phyloP scores from a whole-genome alignment of 192 early-diverging fungal genomes.

The Geranomyces michiganensis region DNA sequence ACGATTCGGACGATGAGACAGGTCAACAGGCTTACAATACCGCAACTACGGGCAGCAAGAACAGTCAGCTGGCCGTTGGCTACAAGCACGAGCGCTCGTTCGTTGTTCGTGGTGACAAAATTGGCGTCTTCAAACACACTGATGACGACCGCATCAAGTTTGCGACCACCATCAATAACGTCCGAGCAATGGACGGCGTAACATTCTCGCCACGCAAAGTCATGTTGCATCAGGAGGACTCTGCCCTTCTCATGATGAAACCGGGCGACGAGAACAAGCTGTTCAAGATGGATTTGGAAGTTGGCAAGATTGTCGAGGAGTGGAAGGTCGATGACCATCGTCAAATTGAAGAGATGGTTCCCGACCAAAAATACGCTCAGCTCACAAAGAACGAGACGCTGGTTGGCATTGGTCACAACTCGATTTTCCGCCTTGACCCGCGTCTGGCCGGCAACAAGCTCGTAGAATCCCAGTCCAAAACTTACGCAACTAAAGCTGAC shows the following conservation, averaged over 20 bases:
- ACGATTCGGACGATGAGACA: slow-evolving; percentile 48
- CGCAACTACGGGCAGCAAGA: slow-evolving; percentile 46
- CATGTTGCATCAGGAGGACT: slow-evolving; percentile 88
- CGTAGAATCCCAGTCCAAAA: slow-evolving; percentile 69
- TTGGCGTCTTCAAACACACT: slow-evolving; percentile 84
- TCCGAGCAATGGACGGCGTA: slow-evolving; percentile 61
- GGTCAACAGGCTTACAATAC: slow-evolving; percentile 20
- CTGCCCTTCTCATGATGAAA: slow-evolving; percentile 76
- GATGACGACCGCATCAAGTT: slow-evolving; percentile 75
- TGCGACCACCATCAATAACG: slow-evolving; percentile 76
- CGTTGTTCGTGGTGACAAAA: slow-evolving; percentile 84
- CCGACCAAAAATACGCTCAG: slow-evolving; percentile 77
- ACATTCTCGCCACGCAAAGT: slow-evolving; percentile 73
- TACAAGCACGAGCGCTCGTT: slow-evolving; percentile 86
- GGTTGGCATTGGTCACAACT: slow-evolving; percentile 79
- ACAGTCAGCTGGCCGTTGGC: slow-evolving; percentile 82
- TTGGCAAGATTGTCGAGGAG: slow-evolving; percentile 91
- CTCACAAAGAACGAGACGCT: slow-evolving; percentile 75
- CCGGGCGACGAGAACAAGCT: slow-evolving; percentile 69
- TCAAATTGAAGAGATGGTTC: slow-evolving; percentile 69
- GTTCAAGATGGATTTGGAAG: slow-evolving; percentile 89
- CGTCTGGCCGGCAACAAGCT: slow-evolving; percentile 73
- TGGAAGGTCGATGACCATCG: slow-evolving; percentile 83
- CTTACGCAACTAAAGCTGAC: slow-evolving; percentile 67
- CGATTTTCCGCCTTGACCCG: slow-evolving; percentile 88